Evolutionary conservation across 139 green algal genomes (phyloP).

Genomic region (Raphidocelis subcapitata): DNA sequence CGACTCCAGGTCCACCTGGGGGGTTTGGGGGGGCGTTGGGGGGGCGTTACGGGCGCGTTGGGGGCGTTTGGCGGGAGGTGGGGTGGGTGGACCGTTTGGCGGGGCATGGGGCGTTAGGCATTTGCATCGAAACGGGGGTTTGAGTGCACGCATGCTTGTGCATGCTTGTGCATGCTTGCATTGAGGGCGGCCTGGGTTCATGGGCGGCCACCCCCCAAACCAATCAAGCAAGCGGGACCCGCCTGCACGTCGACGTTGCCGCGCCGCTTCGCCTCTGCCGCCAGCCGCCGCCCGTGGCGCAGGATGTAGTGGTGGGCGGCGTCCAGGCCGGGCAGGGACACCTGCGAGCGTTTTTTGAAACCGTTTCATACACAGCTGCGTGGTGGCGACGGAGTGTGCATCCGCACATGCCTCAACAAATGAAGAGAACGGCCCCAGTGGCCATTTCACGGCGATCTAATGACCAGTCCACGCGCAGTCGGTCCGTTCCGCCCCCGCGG

Average conservation of each 20-base stretch:
- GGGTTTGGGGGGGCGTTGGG: neutral
- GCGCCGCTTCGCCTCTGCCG: neutral
- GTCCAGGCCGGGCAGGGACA: constrained; percentile 15
- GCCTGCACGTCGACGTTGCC: constrained; percentile 5
- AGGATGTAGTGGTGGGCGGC: constrained; percentile 20
- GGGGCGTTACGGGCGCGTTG: constrained; percentile 7
- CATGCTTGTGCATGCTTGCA: no score
- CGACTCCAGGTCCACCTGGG: neutral
- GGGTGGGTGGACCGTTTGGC: neutral
- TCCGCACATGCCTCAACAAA: no score
- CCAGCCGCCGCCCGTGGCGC: constrained; percentile 4
- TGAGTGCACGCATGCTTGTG: no score
- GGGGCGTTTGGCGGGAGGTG: neutral
- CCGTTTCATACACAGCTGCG: no score
- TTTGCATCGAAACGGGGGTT: neutral
- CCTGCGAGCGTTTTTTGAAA: neutral
- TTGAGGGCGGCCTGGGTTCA: no score
- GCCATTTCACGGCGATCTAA: no score
- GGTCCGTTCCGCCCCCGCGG: no score
- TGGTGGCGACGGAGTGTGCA: no score
- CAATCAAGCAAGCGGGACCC: neutral
- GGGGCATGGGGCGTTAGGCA: neutral
- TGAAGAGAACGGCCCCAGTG: no score
- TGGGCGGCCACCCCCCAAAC: no score
- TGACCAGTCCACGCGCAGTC: no score